Evolutionary conservation across 495 filamentous ascomycete genomes (phyloP).

Genomic region (Sporormia fimetaria): DNA sequence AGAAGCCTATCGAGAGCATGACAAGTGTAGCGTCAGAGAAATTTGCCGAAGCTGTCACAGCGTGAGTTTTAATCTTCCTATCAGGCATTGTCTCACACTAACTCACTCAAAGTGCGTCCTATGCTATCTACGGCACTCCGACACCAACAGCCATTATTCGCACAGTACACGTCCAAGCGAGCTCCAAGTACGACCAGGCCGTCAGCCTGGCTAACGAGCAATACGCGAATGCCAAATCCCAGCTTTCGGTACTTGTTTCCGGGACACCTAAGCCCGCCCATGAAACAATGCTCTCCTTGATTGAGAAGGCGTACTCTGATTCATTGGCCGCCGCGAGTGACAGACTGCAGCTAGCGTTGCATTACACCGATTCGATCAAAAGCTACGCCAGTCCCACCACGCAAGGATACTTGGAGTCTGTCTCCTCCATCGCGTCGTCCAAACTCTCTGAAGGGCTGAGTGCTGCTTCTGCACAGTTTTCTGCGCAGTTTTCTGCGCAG

Average conservation of each 20-base stretch:
- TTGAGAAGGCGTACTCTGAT: slow-evolving; percentile 57
- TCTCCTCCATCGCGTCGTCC: slow-evolving; percentile 54
- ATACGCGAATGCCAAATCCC: slow-evolving; percentile 54
- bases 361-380: slow-evolving; percentile 31
- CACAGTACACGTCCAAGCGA: slow-evolving; percentile 39
- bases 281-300: slow-evolving; percentile 50
- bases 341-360: slow-evolving; percentile 40
- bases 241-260: slow-evolving; percentile 53
- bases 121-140: slow-evolving; percentile 46
- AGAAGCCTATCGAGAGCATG: slow-evolving; percentile 40
- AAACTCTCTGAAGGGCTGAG: slow-evolving; percentile 52
- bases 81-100: slow-evolving; percentile 8
- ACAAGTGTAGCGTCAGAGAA: slow-evolving; percentile 44
- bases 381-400: slow-evolving; percentile 31
- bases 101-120: slow-evolving; percentile 40
- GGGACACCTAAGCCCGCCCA: slow-evolving; percentile 53
- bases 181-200: slow-evolving; percentile 50
- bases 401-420: slow-evolving; percentile 42
- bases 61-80: slow-evolving; percentile 35
- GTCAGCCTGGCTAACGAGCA: slow-evolving; percentile 48
- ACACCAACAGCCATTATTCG: slow-evolving; percentile 40
- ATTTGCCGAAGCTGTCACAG: slow-evolving; percentile 49
- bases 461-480: slow-evolving; percentile 55
- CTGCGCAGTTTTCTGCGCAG: slow-evolving; percentile 44
- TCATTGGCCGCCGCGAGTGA: slow-evolving; percentile 51